phyloP scores from a whole-genome alignment of 2,329 filamentous ascomycete genomes.

The Hymenoscyphus infarciens region DNA sequence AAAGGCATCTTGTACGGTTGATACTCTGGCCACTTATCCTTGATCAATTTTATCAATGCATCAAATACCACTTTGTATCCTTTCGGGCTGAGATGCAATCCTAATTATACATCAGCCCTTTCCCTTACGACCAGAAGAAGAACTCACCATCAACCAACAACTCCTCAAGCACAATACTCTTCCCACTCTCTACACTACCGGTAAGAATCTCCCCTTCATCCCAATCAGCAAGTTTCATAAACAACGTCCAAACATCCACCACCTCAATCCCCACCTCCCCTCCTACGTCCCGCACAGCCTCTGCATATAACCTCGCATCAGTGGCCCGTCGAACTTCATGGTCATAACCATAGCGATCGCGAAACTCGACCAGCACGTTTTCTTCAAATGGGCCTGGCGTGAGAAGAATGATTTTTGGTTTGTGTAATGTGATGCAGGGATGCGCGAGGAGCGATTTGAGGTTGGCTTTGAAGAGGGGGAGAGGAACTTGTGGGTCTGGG shows the following conservation, averaged over 20 bases:
- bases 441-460: slow-evolving; percentile 68
- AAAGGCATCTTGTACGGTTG: slow-evolving; percentile 26
- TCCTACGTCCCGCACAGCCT: slow-evolving; percentile 57
- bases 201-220: slow-evolving; percentile 10
- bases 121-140: background rate
- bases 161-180: background rate
- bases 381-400: slow-evolving; percentile 81
- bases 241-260: slow-evolving; percentile 74
- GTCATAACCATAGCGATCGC: slow-evolving; percentile 43
- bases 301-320: slow-evolving; percentile 56
- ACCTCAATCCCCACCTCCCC: slow-evolving; percentile 48
- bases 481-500: slow-evolving; percentile 67
- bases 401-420: slow-evolving; percentile 69
- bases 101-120: slow-evolving; percentile 8
- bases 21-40: slow-evolving; percentile 26
- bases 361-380: slow-evolving; percentile 47
- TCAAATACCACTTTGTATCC: slow-evolving; percentile 29
- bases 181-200: background rate
- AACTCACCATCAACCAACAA: background rate
- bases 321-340: slow-evolving; percentile 35
- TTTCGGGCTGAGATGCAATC: slow-evolving; percentile 24
- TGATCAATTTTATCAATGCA: slow-evolving; percentile 22
- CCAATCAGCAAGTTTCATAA: slow-evolving; percentile 63
- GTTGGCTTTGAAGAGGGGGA: slow-evolving; percentile 70
- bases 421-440: slow-evolving; percentile 63